phyloP scores from a whole-genome alignment of 1,139 yeast genomes.

The Saccharomycopsis phalli region DNA sequence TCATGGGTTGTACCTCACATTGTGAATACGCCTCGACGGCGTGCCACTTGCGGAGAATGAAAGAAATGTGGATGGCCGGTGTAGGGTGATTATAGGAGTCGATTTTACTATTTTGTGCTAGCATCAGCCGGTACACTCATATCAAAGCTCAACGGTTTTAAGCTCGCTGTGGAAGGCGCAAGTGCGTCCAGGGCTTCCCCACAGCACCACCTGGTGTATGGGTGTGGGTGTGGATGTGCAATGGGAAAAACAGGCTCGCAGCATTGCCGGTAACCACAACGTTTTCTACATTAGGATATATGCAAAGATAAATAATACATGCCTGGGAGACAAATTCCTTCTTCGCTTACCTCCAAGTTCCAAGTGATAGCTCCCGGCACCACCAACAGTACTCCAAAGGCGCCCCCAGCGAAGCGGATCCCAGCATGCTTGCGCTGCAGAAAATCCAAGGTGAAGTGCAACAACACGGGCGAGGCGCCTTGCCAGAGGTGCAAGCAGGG shows the following conservation, averaged over 20 bases:
- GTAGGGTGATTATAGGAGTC: too few species aligned
- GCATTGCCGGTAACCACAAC: not conserved
- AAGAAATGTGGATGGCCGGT: too few species aligned
- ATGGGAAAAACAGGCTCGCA: not conserved
- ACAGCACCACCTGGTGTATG: not conserved
- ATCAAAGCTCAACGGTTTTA: too few species aligned
- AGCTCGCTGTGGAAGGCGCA: too few species aligned
- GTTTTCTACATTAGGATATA: not conserved
- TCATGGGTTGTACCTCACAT: too few species aligned
- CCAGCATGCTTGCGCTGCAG: conserved; percentile 63
- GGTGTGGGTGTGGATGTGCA: not conserved
- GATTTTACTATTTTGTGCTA: too few species aligned
- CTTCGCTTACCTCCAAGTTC: conserved; percentile 17
- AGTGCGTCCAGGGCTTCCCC: not conserved
- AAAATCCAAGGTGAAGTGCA: conserved; percentile 55
- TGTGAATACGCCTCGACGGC: too few species aligned
- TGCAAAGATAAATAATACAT: not conserved
- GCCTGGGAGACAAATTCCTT: conserved; percentile 10
- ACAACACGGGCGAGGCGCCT: conserved; percentile 35
- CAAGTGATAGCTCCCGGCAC: conserved; percentile 5
- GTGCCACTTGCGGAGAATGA: too few species aligned
- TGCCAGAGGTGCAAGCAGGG: conserved; percentile 50
- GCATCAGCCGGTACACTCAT: too few species aligned
- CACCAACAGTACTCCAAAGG: not conserved
- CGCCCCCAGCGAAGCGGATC: conserved; percentile 20